Evolutionary conservation across 768 basidiomycete species (phyloP), one percentile per base, ranked within the genome.

Genomic region (Auricularia heimuer): DNA sequence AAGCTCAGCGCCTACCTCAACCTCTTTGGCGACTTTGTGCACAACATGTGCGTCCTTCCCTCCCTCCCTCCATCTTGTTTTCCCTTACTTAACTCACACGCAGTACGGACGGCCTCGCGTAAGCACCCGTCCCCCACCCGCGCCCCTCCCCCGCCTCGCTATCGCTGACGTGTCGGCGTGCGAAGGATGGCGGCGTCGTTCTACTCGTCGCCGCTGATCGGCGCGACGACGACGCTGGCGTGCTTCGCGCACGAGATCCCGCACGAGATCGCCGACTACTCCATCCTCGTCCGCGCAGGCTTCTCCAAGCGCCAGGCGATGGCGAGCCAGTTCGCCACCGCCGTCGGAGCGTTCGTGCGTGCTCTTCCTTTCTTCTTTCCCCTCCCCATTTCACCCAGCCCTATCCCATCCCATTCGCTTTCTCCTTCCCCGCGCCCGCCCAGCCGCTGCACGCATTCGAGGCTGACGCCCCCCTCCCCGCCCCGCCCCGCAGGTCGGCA

Each of bases 201-300:
- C 79, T 95, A 95, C 73, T 92, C 92, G n/a, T 92, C 90, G 39
- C 94, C 94, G 3, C 79, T 94, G 65, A 92, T 96, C 67, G 94
- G 94, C 54, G 93, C 94, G 42, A 94, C 93, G 54, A 95, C 93
- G 2, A 94, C 93, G n/a, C 81, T 96, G 58, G 94, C 94, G 33
- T 95, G 93, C 72, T 96, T 95, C 71, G 92, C 91, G 2, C 92
- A 96, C 73, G 93, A 96, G 76, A 95, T 96, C 63, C 94, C 94
- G 18, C 93, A 96, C 71, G 92, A 96, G 80, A 95, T 96, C 67
- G 94, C 93, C n/a, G 94, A 95, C 73, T 95, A 94, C 72, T 93
- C 91, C n/a, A 94, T 95, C 69, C 79, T 94, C 42, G 84, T 94
- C 61, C 86, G 90, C 51, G 92, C 90, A 69, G 93, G 94, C 3